Percentiles rank a stretch among this genome's conserved stretches.
These are phyloP conservation scores for Hyphodiscus hymeniophilus DNA, from an alignment of 495 filamentous ascomycete genomes.

Conservation along the genomic window DNA sequence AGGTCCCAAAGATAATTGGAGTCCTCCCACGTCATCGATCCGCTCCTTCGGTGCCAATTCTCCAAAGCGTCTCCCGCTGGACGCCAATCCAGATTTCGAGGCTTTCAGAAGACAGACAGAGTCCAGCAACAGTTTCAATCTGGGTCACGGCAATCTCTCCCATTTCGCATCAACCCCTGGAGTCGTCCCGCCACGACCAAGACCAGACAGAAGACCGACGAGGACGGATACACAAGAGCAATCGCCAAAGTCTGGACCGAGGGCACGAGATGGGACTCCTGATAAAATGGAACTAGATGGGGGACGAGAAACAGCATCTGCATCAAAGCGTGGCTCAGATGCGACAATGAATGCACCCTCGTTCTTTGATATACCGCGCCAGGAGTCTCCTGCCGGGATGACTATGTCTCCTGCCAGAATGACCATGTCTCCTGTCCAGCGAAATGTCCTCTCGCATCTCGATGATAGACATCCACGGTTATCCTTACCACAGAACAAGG, in stretches of 20 bases:
- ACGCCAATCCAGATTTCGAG: slow-evolving; percentile 71
- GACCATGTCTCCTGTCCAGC: slow-evolving; percentile 16
- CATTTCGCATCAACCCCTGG: slow-evolving; percentile 31
- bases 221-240: slow-evolving; percentile 13
- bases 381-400: slow-evolving; percentile 33
- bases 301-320: neutral
- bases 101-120: slow-evolving; percentile 65
- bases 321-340: neutral
- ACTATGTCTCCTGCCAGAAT: slow-evolving; percentile 23
- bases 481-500: slow-evolving; percentile 30
- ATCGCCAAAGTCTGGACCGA: slow-evolving; percentile 14
- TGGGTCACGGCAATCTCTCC: slow-evolving; percentile 32
- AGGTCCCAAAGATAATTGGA: slow-evolving; percentile 62
- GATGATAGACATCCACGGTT: slow-evolving; percentile 44
- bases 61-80: slow-evolving; percentile 58
- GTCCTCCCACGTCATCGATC: slow-evolving; percentile 56
- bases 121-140: slow-evolving; percentile 46
- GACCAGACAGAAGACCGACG: slow-evolving; percentile 8
- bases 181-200: slow-evolving; percentile 5
- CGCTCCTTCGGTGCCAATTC: slow-evolving; percentile 60
- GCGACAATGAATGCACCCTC: slow-evolving; percentile 13
- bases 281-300: slow-evolving; percentile 17
- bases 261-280: slow-evolving; percentile 3
- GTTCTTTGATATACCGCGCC: slow-evolving; percentile 29
- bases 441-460: slow-evolving; percentile 27